Percentiles rank a stretch among this genome's conserved stretches.
phyloP scores from a whole-genome alignment of 108 stramenopile species.

The Skeletonema tropicum region DNA sequence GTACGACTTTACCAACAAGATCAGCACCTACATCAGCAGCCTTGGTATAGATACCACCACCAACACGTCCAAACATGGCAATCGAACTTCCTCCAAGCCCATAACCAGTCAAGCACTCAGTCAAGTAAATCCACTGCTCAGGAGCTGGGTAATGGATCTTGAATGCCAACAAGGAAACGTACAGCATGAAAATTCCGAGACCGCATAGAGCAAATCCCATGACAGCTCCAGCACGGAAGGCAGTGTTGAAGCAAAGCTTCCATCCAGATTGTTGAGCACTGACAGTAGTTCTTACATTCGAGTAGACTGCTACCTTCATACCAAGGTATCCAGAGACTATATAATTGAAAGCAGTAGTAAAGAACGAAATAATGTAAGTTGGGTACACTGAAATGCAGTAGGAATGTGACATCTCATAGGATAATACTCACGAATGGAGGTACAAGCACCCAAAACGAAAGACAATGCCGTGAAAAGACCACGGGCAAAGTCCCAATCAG shows the following conservation, averaged over 20 bases:
- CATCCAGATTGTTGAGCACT: conserved; percentile 87
- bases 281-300: conserved; percentile 96
- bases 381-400: neutral
- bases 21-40: conserved; percentile 99
- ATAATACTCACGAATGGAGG: conserved; percentile 54
- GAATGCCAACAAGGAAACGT: conserved; percentile 81
- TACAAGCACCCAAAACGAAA: conserved; percentile 93
- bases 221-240: conserved; percentile 98
- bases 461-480: conserved; percentile 91
- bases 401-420: conserved; percentile 42
- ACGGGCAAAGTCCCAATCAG: conserved; percentile 82
- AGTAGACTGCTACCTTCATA: conserved; percentile 98
- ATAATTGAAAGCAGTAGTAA: neutral
- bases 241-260: conserved; percentile 92
- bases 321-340: conserved; percentile 94
- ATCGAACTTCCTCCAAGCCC: conserved; percentile 97
- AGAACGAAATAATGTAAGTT: neutral
- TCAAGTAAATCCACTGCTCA: conserved; percentile 90
- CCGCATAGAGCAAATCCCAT: conserved; percentile 98
- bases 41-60: conserved; percentile 99
- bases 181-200: conserved; percentile 92
- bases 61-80: conserved; percentile 99
- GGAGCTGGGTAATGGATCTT: conserved; percentile 75
- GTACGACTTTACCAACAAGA: conserved; percentile 98
- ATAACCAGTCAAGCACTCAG: conserved; percentile 95